Percentiles rank a stretch among this genome's conserved stretches.
Evolutionary conservation across 768 basidiomycete genomes (phyloP).

Genomic region (Leccinum disarticulatum): DNA sequence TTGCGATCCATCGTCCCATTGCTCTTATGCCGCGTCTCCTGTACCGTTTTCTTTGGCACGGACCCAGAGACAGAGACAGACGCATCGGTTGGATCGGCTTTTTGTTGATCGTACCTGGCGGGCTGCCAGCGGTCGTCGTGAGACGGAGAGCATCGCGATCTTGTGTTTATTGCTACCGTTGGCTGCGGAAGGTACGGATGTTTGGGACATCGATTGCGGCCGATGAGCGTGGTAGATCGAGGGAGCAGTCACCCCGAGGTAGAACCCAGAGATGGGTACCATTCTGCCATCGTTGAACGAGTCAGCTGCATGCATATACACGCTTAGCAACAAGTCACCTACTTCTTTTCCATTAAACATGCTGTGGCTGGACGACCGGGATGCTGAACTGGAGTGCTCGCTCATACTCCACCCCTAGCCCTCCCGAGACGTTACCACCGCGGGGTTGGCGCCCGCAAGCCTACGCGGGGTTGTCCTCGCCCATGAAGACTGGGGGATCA

Average conservation of each 20-base stretch:
- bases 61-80: conserved; percentile 1
- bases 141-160: background rate
- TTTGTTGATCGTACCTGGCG: no score
- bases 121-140: no score
- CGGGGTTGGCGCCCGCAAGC: conserved; percentile 63
- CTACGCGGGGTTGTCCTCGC: conserved; percentile 95
- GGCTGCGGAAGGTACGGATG: no score
- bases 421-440: conserved; percentile 51
- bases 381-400: conserved; percentile 90
- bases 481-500: conserved; percentile 50
- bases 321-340: conserved; percentile 24
- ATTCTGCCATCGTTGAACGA: conserved; percentile 48
- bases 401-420: conserved; percentile 89
- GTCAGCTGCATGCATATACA: background rate
- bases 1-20: conserved; percentile 77
- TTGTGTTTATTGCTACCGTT: no score
- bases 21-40: conserved; percentile 40
- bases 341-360: conserved; percentile 85
- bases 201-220: no score
- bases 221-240: conserved; percentile 36
- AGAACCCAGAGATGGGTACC: conserved; percentile 81
- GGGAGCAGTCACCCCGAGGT: conserved; percentile 65
- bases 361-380: conserved; percentile 91
- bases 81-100: no score
- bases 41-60: conserved; percentile 19